Conservation (phyloP, 345 rosid species). For the Moricandia arvensis region DNA sequence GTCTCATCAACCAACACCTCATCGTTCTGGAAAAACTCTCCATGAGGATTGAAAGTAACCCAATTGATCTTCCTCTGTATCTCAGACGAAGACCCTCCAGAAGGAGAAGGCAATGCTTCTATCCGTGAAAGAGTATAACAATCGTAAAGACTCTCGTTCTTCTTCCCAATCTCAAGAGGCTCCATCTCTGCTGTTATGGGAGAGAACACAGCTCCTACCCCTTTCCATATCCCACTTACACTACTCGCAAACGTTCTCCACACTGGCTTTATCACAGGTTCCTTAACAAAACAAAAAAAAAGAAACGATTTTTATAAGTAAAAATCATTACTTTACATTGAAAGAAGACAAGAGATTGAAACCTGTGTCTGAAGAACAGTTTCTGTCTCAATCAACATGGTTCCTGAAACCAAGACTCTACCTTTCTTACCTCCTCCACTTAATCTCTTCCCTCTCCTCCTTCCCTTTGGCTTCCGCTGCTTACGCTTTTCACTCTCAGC, state of each 20-base stretch:
- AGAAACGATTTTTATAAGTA: not conserved
- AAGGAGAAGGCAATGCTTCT: slow-evolving; percentile 43
- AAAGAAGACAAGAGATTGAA: not conserved
- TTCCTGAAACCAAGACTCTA: slow-evolving; percentile 55
- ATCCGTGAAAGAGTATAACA: slow-evolving; percentile 67
- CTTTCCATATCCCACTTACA: slow-evolving; percentile 95
- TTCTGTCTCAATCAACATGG: slow-evolving; percentile 75
- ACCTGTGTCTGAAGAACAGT: slow-evolving; percentile 94
- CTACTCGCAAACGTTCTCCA: slow-evolving; percentile 92
- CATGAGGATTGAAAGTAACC: slow-evolving; percentile 88
- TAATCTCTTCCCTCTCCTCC: slow-evolving; percentile 47
- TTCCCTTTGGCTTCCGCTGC: slow-evolving; percentile 36
- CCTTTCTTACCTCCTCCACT: slow-evolving; percentile 49
- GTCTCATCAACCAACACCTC: slow-evolving; percentile 29
- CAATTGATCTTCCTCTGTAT: slow-evolving; percentile 75
- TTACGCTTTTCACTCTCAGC: slow-evolving; percentile 44
- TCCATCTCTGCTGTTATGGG: slow-evolving; percentile 89
- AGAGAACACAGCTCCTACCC: slow-evolving; percentile 88
- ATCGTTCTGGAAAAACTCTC: slow-evolving; percentile 45
- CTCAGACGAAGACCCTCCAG: slow-evolving; percentile 42
- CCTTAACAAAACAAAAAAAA: slow-evolving; percentile 39
- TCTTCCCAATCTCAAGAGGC: slow-evolving; percentile 73
- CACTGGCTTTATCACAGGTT: slow-evolving; percentile 78
- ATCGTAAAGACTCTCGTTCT: slow-evolving; percentile 67
- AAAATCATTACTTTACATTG: not conserved